Evolutionary conservation across 2,329 filamentous ascomycete species (phyloP).

Genomic region (Talaromyces atroroseus): DNA sequence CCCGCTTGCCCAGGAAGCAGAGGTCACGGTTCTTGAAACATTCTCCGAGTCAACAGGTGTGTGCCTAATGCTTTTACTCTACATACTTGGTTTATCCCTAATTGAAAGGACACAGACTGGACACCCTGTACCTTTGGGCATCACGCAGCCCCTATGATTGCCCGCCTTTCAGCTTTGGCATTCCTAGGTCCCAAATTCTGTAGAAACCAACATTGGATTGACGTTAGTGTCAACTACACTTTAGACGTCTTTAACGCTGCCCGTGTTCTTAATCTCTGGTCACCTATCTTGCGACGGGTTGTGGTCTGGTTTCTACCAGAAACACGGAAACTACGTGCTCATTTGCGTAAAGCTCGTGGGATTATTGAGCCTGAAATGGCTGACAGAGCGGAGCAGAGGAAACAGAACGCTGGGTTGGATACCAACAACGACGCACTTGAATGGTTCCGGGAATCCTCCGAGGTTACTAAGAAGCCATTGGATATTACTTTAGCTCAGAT

Average conservation of each 20-base stretch:
- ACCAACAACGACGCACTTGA: background rate
- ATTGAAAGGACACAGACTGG: constrained; percentile 7
- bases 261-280: constrained; percentile 34
- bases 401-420: background rate
- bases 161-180: constrained; percentile 7
- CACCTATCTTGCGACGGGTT: constrained; percentile 30
- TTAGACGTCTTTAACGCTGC: constrained; percentile 12
- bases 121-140: background rate
- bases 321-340: constrained; percentile 26
- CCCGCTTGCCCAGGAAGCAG: constrained; percentile 17
- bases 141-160: constrained; percentile 2
- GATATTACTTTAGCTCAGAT: background rate
- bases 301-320: constrained; percentile 38
- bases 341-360: constrained; percentile 29
- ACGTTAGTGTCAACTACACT: constrained; percentile 7
- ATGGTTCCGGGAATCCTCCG: background rate
- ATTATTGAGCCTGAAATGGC: constrained; percentile 20
- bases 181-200: constrained; percentile 11
- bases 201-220: constrained; percentile 8
- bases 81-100: background rate
- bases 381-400: background rate
- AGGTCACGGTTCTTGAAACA: constrained; percentile 12
- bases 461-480: background rate
- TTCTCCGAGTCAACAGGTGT: background rate
- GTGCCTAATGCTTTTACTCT: background rate